A percentile compares a stretch with the other conserved stretches of the same genome.
Evolutionary conservation across 1,284 basidiomycete species (phyloP).

Genomic region (Ceratobasidium sp.): DNA sequence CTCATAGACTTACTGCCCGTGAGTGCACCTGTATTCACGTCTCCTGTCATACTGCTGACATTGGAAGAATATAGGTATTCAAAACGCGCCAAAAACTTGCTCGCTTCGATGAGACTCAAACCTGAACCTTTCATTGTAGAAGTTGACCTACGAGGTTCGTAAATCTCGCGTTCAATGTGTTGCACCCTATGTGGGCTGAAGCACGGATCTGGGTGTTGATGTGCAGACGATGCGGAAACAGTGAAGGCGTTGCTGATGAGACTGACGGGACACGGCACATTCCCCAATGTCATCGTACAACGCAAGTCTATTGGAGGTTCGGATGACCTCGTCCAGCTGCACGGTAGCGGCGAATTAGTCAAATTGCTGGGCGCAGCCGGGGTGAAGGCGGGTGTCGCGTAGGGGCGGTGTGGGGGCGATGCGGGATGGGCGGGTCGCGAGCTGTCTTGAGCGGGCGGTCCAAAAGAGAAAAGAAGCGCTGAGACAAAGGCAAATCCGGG

Average conservation of each 20-base stretch:
- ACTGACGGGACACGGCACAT: conserved; percentile 72
- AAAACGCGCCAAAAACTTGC: conserved; percentile 71
- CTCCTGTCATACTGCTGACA: not conserved
- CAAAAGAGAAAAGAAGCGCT: not conserved
- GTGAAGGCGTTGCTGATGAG: conserved; percentile 74
- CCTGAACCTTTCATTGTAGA: conserved; percentile 79
- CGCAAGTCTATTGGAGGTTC: conserved; percentile 77
- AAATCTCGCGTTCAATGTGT: too few relatives aligned
- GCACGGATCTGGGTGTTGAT: not conserved
- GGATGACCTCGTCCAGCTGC: conserved; percentile 67
- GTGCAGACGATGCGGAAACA: conserved; percentile 66
- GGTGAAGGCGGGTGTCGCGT: conserved; percentile 38
- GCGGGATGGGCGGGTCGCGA: not conserved
- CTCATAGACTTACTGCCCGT: conserved; percentile 77
- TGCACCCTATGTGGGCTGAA: not conserved
- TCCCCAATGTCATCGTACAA: conserved; percentile 77
- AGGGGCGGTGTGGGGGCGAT: not conserved
- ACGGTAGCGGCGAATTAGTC: conserved; percentile 60
- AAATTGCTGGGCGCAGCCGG: conserved; percentile 48
- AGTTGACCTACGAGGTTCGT: conserved; percentile 73
- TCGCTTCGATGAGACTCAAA: conserved; percentile 70
- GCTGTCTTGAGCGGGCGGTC: conserved; percentile 14
- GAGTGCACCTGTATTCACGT: conserved; percentile 47
- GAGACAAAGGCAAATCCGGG: not conserved
- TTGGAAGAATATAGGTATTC: conserved; percentile 65